Evolutionary conservation across 148 eudicot genomes (phyloP).

Genomic region (Pharnaceum exiguum): DNA sequence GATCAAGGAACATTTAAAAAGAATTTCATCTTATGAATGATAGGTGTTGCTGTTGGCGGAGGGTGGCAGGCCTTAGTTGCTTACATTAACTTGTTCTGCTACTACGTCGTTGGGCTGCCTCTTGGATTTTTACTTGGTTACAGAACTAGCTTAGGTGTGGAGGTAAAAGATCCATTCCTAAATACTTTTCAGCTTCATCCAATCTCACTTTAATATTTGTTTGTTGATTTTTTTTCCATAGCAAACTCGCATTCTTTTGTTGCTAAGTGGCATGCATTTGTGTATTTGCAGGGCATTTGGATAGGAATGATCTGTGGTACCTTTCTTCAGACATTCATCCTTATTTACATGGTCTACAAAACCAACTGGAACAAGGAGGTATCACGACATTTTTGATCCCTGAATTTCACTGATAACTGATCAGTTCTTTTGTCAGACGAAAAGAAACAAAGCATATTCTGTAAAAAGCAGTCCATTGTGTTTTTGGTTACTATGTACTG

Average conservation of each 20-base stretch:
- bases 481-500: neutral
- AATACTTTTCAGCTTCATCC: neutral
- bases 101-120: slow-evolving; percentile 81
- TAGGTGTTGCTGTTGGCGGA: slow-evolving; percentile 97
- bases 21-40: too few species aligned
- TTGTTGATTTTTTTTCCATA: neutral
- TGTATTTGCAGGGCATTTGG: slow-evolving; percentile 78
- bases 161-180: slow-evolving; percentile 37
- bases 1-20: too few species aligned
- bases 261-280: neutral
- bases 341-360: slow-evolving; percentile 55
- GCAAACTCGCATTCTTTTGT: neutral
- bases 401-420: neutral
- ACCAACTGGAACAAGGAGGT: slow-evolving; percentile 94
- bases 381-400: neutral
- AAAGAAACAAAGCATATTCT: neutral
- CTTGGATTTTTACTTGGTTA: slow-evolving; percentile 82
- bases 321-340: slow-evolving; percentile 68
- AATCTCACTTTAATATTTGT: neutral
- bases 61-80: slow-evolving; percentile 97
- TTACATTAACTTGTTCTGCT: slow-evolving; percentile 77
- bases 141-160: slow-evolving; percentile 63
- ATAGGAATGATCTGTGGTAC: slow-evolving; percentile 97
- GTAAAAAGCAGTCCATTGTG: neutral
- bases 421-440: neutral